Percentiles rank a stretch among this genome's conserved stretches.
Evolutionary conservation across 306 rosid species (phyloP).

Genomic region (Quercus mongolica): DNA sequence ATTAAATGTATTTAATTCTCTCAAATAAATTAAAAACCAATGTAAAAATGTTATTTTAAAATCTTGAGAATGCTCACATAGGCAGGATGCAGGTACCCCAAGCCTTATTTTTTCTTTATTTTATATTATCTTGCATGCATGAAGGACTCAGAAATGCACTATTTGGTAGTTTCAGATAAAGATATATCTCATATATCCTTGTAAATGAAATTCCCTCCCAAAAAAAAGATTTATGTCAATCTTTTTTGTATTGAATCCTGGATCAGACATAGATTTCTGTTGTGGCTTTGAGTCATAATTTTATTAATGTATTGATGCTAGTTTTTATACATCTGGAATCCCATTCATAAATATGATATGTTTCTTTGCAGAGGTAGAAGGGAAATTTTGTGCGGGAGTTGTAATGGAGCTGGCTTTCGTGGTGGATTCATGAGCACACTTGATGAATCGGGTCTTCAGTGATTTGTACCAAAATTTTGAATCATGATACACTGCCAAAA

Average conservation of each 20-base stretch:
- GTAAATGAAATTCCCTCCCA: background rate
- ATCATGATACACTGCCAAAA: background rate
- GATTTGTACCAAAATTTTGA: background rate
- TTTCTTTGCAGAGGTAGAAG: conserved; percentile 73
- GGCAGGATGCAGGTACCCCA: background rate
- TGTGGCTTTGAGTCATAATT: background rate
- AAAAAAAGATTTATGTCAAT: background rate
- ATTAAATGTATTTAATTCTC: too few relatives aligned
- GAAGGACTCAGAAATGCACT: background rate
- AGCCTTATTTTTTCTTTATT: background rate
- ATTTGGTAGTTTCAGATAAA: background rate
- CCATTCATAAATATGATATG: background rate
- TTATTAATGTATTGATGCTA: background rate
- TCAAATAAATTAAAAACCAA: background rate
- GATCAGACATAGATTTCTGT: background rate
- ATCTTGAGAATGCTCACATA: conserved; percentile 2
- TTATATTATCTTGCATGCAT: background rate
- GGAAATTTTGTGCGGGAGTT: conserved; percentile 77
- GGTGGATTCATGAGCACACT: conserved; percentile 93
- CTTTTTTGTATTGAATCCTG: background rate
- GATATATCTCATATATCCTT: background rate
- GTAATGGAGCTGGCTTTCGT: conserved; percentile 93
- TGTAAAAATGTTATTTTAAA: background rate
- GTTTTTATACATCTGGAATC: conserved; percentile 1
- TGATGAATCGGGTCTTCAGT: conserved; percentile 34